Evolutionary conservation across 2,329 filamentous ascomycete genomes (phyloP).

Genomic region (Corinectria fuckeliana): DNA sequence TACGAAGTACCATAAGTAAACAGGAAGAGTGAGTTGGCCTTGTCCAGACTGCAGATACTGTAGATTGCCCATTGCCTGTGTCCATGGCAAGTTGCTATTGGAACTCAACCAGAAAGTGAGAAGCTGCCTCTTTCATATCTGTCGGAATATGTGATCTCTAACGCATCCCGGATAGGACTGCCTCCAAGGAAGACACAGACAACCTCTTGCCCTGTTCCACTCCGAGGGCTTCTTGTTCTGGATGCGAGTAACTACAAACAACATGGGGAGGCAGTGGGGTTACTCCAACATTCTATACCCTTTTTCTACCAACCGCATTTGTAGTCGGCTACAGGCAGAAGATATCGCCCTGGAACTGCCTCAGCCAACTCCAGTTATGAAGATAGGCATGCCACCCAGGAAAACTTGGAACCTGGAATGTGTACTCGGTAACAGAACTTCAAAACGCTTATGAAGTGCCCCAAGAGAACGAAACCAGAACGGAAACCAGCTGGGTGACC

Average conservation of each 20-base stretch:
- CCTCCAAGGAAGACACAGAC: neutral
- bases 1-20: neutral
- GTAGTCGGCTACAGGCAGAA: no score
- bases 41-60: neutral
- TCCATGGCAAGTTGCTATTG: neutral
- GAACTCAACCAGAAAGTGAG: neutral
- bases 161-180: conserved; percentile 3
- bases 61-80: conserved; percentile 10
- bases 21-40: conserved; percentile 1
- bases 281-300: conserved; percentile 1
- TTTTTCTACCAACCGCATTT: no score
- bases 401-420: no score
- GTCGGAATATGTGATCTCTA: neutral
- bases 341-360: no score
- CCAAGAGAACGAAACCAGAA: no score
- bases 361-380: no score
- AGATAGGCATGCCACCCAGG: no score
- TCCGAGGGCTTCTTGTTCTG: no score
- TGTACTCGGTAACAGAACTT: no score
- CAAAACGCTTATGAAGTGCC: no score
- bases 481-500: no score
- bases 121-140: conserved; percentile 16
- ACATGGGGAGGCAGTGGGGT: conserved; percentile 11
- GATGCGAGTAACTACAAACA: neutral
- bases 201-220: neutral